These are phyloP conservation scores for Crepidotus variabilis DNA, from an alignment of 768 basidiomycete species.

Conservation along the genomic window DNA sequence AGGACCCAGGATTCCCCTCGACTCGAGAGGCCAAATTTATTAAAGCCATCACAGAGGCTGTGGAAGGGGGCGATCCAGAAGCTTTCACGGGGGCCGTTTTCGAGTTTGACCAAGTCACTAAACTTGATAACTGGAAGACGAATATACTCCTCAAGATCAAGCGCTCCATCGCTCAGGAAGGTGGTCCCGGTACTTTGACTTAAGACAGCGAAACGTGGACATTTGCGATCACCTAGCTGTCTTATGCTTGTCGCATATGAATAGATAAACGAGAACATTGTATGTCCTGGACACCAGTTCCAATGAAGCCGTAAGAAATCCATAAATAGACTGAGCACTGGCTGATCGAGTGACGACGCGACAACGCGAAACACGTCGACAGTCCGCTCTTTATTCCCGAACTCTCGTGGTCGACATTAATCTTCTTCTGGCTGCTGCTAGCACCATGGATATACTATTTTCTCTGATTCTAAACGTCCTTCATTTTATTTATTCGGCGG, in stretches of 20 bases:
- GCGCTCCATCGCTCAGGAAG: slow-evolving; percentile 58
- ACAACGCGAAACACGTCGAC: slow-evolving; percentile 4
- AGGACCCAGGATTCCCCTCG: slow-evolving; percentile 80
- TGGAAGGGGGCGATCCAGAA: slow-evolving; percentile 45
- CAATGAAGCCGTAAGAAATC: too few species aligned
- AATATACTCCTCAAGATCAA: slow-evolving; percentile 87
- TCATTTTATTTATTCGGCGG: slow-evolving; percentile 53
- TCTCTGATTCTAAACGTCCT: slow-evolving; percentile 47
- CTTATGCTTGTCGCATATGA: not conserved
- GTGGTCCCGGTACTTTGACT: slow-evolving; percentile 29
- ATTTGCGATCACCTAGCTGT: not conserved
- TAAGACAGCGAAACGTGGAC: not conserved
- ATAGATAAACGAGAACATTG: not conserved
- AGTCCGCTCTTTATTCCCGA: not conserved
- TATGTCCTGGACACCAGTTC: not conserved
- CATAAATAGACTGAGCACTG: not conserved
- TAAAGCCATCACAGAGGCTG: slow-evolving; percentile 71
- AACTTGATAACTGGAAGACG: slow-evolving; percentile 97
- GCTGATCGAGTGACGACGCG: not conserved
- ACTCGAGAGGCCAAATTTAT: slow-evolving; percentile 94
- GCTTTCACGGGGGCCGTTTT: slow-evolving; percentile 80
- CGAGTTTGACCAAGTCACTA: slow-evolving; percentile 70
- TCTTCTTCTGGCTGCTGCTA: not conserved
- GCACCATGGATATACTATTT: slow-evolving; percentile 43
- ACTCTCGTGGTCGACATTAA: not conserved